These are phyloP conservation scores for Alternaria burnsii DNA, from an alignment of 2,329 filamentous ascomycete genomes.

Conservation along the genomic window DNA sequence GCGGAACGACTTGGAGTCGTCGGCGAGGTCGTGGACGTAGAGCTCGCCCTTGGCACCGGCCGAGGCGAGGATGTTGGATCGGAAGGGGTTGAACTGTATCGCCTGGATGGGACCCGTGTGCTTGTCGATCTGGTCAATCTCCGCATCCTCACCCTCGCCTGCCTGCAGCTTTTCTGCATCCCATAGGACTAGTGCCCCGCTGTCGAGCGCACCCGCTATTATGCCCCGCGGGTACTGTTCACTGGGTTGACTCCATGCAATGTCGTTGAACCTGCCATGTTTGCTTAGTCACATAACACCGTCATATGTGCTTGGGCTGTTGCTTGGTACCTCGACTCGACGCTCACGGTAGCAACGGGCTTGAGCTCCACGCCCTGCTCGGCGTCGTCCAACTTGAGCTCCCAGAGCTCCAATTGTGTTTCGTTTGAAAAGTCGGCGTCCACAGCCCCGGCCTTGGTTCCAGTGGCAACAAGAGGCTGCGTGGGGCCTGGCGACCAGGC, in stretches of 20 bases:
- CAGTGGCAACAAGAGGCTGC: slow-evolving; percentile 86
- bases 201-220: slow-evolving; percentile 94
- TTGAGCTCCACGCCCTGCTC: slow-evolving; percentile 83
- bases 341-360: slow-evolving; percentile 82
- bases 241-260: slow-evolving; percentile 88
- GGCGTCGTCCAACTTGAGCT: slow-evolving; percentile 81
- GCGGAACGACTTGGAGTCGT: slow-evolving; percentile 85
- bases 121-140: slow-evolving; percentile 86
- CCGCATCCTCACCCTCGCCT: slow-evolving; percentile 73
- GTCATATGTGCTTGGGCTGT: not conserved
- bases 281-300: slow-evolving; percentile 29
- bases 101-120: slow-evolving; percentile 93
- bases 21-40: slow-evolving; percentile 93
- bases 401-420: slow-evolving; percentile 96
- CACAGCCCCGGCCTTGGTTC: slow-evolving; percentile 92
- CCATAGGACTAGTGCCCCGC: slow-evolving; percentile 92
- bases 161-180: slow-evolving; percentile 76
- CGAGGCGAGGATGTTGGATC: slow-evolving; percentile 89
- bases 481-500: slow-evolving; percentile 89
- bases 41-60: slow-evolving; percentile 95
- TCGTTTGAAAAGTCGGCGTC: slow-evolving; percentile 98
- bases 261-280: slow-evolving; percentile 85
- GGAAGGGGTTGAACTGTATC: slow-evolving; percentile 93
- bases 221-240: slow-evolving; percentile 83
- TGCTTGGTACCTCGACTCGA: slow-evolving; percentile 80